Evolutionary conservation across 768 basidiomycete genomes (phyloP).

Genomic region (Russula sp.): DNA sequence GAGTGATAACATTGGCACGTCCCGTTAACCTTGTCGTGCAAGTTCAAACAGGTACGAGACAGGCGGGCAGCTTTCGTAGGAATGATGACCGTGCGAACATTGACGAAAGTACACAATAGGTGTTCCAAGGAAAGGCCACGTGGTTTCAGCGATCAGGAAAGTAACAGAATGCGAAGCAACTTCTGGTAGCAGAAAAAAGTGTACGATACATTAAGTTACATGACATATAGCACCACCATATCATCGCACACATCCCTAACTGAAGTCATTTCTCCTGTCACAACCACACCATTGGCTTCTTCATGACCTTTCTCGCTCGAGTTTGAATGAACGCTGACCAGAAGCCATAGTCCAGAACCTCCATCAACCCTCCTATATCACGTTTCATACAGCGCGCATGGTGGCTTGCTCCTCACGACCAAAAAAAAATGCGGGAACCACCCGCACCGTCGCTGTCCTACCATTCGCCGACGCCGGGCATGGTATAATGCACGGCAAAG

Average conservation of each 20-base stretch:
- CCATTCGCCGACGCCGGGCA: constrained; percentile 5
- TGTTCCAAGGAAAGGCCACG: no score
- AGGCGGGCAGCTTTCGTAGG: background rate
- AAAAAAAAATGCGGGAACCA: background rate
- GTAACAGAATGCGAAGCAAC: background rate
- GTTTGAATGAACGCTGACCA: background rate
- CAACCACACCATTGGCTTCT: no score
- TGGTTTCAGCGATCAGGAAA: no score
- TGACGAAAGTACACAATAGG: no score
- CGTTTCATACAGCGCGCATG: no score
- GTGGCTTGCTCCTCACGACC: no score
- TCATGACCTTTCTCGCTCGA: no score
- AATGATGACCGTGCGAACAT: no score
- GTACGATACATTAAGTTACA: background rate
- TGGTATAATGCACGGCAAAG: background rate
- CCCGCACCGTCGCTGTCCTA: constrained; percentile 15
- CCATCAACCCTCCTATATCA: background rate
- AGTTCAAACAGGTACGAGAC: background rate
- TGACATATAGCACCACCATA: no score
- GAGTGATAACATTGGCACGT: background rate
- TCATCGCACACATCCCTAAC: no score
- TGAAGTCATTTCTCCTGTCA: no score
- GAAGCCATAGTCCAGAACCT: background rate
- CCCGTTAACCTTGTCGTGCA: background rate
- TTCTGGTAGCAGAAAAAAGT: background rate